Percentiles rank a stretch among this genome's conserved stretches.
Conservation (phyloP, 495 filamentous ascomycete species). For the Usnea hakonensis region DNA sequence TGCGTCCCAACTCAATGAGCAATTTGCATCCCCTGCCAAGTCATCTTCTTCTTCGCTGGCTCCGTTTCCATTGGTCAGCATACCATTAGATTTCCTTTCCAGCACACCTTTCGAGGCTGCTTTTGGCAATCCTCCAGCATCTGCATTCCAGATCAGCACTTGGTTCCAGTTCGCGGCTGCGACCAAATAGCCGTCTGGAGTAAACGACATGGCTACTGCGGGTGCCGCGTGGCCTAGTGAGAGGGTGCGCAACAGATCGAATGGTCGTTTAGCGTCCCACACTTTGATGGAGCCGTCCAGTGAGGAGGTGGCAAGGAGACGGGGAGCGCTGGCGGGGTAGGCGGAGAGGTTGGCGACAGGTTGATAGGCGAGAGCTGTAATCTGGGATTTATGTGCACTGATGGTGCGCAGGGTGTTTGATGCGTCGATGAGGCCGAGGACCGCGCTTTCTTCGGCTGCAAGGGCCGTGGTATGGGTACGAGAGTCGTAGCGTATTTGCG, state of each 20-base stretch:
- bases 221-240: conserved; percentile 41
- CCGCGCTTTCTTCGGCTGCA: conserved; percentile 21
- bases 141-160: conserved; percentile 66
- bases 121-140: conserved; percentile 55
- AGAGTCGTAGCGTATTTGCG: conserved; percentile 18
- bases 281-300: conserved; percentile 58
- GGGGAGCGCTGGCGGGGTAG: conserved; percentile 24
- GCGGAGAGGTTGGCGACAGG: conserved; percentile 20
- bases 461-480: conserved; percentile 20
- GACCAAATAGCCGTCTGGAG: conserved; percentile 63
- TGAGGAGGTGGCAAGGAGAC: conserved; percentile 41
- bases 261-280: conserved; percentile 55
- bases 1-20: conserved; percentile 66
- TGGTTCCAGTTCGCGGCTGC: conserved; percentile 58
- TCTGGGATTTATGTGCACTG: conserved; percentile 37
- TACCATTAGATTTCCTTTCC: conserved; percentile 15
- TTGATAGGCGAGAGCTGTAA: conserved; percentile 38
- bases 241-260: conserved; percentile 47
- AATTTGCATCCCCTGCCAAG: conserved; percentile 26
- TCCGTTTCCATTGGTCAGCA: conserved; percentile 33
- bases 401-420: conserved; percentile 15
- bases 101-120: conserved; percentile 50
- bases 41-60: conserved; percentile 19
- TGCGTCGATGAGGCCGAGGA: conserved; percentile 15
- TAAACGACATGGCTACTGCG: conserved; percentile 57